Evolutionary conservation across 345 rosid species (phyloP), one percentile per base, ranked within the genome.

Genomic region (Eucalyptus lansdowneana): DNA sequence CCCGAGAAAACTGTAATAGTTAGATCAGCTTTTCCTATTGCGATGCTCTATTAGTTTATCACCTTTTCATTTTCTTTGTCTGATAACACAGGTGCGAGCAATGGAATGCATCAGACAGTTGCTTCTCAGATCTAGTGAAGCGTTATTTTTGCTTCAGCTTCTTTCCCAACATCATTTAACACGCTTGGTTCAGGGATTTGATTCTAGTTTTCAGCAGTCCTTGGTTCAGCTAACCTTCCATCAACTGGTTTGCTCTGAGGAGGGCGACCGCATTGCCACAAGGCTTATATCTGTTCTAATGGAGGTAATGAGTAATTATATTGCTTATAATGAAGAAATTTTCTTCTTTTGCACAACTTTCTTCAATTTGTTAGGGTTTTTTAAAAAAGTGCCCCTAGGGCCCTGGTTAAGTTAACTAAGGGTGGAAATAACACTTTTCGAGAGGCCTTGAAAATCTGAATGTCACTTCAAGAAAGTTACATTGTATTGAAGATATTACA

Each of bases 61-160:
- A 13, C 37, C 49, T 90, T 90, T 91, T 87, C 53, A 88, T 34
- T 37, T 89, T 88, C 51, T 47, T 89, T 14, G 85, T 86, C 42
- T 17, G 40, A 29, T 44, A 85, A 45, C 83, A 45, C 95, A 98
- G 99, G 98, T 97, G 89, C 94, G 98, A 92, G 97, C 99, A 24
- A 97, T 96, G 99, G 99, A 98, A 91, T 97, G 99, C 88, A 94
- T 98, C 88, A 94, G 99, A 87, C 99, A 98, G 90, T 91, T 97
- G 94, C 97, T 98, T 93, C 97, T 96, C 93, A 93, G 99, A 95
- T 98, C 99, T 90, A 97, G 98, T 87, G 99, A 98, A 93, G 99
- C 99, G 58, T 93, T 97, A 83, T 98, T 96, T 95, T 92, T 98
- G 93, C 96, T 97, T 89, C 98, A 95, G 91, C 97, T 98, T 91